These are phyloP conservation scores for Zygosaccharomyces bisporus DNA, from an alignment of 805 yeast species.

Conservation along the genomic window DNA sequence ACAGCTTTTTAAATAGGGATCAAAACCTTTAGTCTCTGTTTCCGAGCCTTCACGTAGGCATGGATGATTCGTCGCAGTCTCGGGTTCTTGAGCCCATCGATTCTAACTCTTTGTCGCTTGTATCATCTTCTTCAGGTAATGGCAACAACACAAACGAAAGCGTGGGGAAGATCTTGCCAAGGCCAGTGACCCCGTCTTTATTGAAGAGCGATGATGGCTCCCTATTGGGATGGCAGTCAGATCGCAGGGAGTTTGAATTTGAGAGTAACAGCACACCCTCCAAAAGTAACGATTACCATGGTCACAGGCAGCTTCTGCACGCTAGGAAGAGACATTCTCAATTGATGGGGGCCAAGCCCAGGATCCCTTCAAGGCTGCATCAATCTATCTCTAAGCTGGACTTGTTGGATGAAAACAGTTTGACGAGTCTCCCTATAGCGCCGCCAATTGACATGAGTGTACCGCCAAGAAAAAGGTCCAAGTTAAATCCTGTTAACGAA, in stretches of 20 bases:
- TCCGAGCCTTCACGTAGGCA: background rate
- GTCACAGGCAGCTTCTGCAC: conserved; percentile 13
- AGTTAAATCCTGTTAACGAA: conserved; percentile 17
- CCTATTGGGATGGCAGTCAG: conserved; percentile 30
- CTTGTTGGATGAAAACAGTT: conserved; percentile 28
- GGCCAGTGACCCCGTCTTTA: conserved; percentile 18
- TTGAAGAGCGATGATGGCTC: conserved; percentile 8
- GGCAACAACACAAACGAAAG: conserved; percentile 12
- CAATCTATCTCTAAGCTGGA: conserved; percentile 32
- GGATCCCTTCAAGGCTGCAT: conserved; percentile 24
- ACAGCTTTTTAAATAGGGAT: background rate
- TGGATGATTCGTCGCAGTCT: conserved; percentile 15
- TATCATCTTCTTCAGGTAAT: conserved; percentile 22
- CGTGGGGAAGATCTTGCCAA: conserved; percentile 10
- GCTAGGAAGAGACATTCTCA: conserved; percentile 24
- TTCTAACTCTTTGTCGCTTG: conserved; percentile 27
- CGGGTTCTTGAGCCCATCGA: conserved; percentile 29
- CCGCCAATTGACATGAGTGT: conserved; percentile 23
- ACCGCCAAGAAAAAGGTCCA: conserved; percentile 11
- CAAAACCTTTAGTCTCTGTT: background rate
- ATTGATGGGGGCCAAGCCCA: conserved; percentile 32
- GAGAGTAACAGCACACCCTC: conserved; percentile 35
- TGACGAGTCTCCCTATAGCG: conserved; percentile 32
- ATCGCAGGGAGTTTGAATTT: conserved; percentile 28
- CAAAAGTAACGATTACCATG: conserved; percentile 16